Percentiles rank a stretch among this genome's conserved stretches.
phyloP scores from a whole-genome alignment of 768 basidiomycete genomes.

The Scleroderma citrinum region DNA sequence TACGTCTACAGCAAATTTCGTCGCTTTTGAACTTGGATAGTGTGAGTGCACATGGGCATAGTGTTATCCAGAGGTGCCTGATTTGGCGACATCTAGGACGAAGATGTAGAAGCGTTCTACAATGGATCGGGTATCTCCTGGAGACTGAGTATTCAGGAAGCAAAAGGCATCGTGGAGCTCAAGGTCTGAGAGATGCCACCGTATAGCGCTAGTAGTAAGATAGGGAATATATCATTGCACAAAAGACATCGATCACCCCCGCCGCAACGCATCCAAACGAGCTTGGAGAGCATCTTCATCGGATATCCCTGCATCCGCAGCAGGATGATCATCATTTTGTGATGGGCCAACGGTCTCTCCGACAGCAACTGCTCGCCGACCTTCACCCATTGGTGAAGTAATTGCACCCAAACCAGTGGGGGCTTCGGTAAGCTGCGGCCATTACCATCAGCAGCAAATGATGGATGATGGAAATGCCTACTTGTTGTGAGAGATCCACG shows the following conservation, averaged over 20 bases:
- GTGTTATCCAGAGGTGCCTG: neutral
- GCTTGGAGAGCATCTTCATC: constrained; percentile 96
- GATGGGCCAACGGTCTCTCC: constrained; percentile 48
- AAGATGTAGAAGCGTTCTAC: constrained; percentile 93
- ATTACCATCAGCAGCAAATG: constrained; percentile 9
- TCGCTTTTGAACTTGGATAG: constrained; percentile 85
- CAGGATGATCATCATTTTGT: constrained; percentile 33
- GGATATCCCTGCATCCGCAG: constrained; percentile 39
- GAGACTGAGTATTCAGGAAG: constrained; percentile 76
- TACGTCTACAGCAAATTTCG: constrained; percentile 87
- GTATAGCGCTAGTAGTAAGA: constrained; percentile 1
- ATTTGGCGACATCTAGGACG: constrained; percentile 52
- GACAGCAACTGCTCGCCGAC: constrained; percentile 77
- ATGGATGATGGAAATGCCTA: constrained; percentile 22
- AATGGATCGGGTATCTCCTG: constrained; percentile 88
- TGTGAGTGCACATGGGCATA: constrained; percentile 31
- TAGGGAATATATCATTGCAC: constrained; percentile 1
- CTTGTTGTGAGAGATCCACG: constrained; percentile 83
- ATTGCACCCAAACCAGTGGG: constrained; percentile 65
- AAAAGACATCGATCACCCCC: constrained; percentile 37
- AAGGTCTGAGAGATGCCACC: constrained; percentile 19
- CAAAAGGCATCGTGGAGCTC: constrained; percentile 59
- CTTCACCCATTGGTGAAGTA: constrained; percentile 54
- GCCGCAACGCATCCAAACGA: constrained; percentile 81
- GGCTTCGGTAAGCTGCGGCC: constrained; percentile 68